Base-by-base conservation (phyloP, 768 basidiomycete species). In the Lentinula detonsa region DNA sequence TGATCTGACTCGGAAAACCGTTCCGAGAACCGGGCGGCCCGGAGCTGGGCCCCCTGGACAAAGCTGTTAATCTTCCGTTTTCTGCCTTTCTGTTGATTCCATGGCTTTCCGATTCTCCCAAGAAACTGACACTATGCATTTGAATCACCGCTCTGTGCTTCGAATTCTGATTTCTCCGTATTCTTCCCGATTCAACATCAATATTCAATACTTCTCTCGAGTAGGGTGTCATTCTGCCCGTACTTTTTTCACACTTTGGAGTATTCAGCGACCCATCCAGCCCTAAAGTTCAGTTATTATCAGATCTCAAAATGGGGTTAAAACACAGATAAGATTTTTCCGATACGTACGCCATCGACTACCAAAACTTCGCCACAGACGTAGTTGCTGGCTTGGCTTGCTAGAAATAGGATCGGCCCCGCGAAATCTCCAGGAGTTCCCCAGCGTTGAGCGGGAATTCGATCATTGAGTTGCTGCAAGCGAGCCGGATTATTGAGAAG, bases 381-480 rank as follows among this genome's bases (percentile, higher is more conserved):
- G 68, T 91, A 92, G 68, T 86, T 81, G 64, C 84, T 85, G 1
- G 87, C 88, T 51, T 72, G 71, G 63, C 85, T 85, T 13, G 88
- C 87, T 21, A 91, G 79, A 72, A 86, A 92, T 15, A 91, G 81
- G 15, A 85, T 72, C 0, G 85, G 83, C 10, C 88, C 88, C n/a
- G 83, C 85, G 69, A 92, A 88, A 73, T 92, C 90, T 56, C 76
- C 75, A 3, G 88, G 88, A 23, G 77, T 71, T 21, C 88, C 89
- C 90, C 89, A 91, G 60, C 89, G 71, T 11, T 82, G 83, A 15
- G 84, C 84, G 2, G 88, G 88, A 63, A 90, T 90, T 42, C 88
- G 79, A 68, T 88, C 88, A 55, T 85, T 79, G 65, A 91, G 90
- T 71, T 90, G 88, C 33, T 84, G 79, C 23, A 84, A 73, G 48